A percentile compares a stretch with the other conserved stretches of the same genome.
phyloP scores from a whole-genome alignment of 495 filamentous ascomycete species.

The Neurospora tetrasperma region DNA sequence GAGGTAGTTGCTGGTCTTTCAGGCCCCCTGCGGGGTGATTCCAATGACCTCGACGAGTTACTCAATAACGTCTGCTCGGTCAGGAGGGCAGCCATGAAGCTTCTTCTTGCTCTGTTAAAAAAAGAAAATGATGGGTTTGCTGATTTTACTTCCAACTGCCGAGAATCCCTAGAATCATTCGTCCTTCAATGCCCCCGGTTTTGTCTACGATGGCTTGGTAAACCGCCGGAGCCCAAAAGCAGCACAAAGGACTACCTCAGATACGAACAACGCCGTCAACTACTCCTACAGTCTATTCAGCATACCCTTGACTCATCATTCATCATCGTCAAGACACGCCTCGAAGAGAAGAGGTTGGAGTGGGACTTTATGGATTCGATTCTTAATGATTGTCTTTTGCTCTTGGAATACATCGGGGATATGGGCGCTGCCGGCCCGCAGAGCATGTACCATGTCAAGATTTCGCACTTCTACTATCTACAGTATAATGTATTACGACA shows the following conservation, averaged over 20 bases:
- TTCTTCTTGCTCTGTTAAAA: conserved; percentile 27
- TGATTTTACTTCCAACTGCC: not conserved
- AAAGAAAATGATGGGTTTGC: conserved; percentile 6
- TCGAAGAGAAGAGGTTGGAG: conserved; percentile 26
- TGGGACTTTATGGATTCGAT: conserved; percentile 45
- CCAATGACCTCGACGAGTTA: conserved; percentile 58
- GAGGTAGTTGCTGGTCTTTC: conserved; percentile 43
- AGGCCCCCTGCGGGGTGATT: conserved; percentile 52
- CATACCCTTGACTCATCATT: conserved; percentile 48
- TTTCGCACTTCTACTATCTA: conserved; percentile 74
- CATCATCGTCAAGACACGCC: conserved; percentile 35
- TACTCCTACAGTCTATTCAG: conserved; percentile 33
- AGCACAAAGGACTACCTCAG: conserved; percentile 40
- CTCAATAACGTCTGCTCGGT: conserved; percentile 52
- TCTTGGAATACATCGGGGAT: conserved; percentile 40
- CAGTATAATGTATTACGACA: conserved; percentile 36
- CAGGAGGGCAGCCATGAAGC: conserved; percentile 48
- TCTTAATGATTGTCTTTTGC: conserved; percentile 42
- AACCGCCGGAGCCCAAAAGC: conserved; percentile 29
- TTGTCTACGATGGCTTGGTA: conserved; percentile 45
- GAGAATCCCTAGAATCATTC: conserved; percentile 33
- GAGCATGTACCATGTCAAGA: conserved; percentile 41
- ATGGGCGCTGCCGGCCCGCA: conserved; percentile 14
- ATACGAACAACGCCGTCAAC: conserved; percentile 45
- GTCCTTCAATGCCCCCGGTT: conserved; percentile 43